Base-by-base conservation (phyloP, 1,139 yeast species). In the Debaryomyces robertsiae region DNA sequence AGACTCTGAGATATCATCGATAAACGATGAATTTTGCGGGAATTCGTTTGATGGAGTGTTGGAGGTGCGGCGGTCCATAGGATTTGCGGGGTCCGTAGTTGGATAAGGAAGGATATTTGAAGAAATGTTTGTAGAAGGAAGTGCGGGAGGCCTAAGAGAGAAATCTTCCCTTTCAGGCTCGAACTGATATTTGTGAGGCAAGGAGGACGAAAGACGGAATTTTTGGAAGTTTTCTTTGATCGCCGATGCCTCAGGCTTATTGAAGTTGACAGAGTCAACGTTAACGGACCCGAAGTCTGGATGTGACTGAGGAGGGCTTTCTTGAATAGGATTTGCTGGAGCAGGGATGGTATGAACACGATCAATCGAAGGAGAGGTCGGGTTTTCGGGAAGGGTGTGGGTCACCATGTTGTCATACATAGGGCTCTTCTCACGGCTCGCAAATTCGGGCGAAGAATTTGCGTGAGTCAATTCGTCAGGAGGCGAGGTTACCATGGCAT, bases 151-250 rank as follows among this genome's bases (percentile, higher is more conserved):
- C n/a, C n/a, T n/a, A n/a, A n/a, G n/a, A n/a, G n/a, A n/a, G n/a
- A n/a, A n/a, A n/a, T 22, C 19, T 30, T 22, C 32, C 25, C 23
- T 40, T 4, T 28, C 32, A 9, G 38, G 16, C 11, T 42, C 32
- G 36, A 31, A 27, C 15, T 17, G 32, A 29, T 17, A 27, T 27
- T 18, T 27, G 35, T 17, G 40, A 6, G 30, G 41, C 25, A 39
- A 11, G 28, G 23, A 25, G 15, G 24, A 17, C 19, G 38, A 13
- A 24, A 35, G 30, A 9, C 46, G 42, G 30, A 46, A 46, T 27
- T 46, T 46, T 31, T 45, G 48, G 31, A 45, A 46, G 31, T 43
- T 46, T 6, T 45, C 44, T 23, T 39, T 40, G 10, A 46, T 23
- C 6, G 41, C 27, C 5, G 47, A 45, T 3, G 34, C 33, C 15